A percentile compares a stretch with the other conserved stretches of the same genome.
Conservation (phyloP, 306 rosid species). For the Cicer cuneatum region DNA sequence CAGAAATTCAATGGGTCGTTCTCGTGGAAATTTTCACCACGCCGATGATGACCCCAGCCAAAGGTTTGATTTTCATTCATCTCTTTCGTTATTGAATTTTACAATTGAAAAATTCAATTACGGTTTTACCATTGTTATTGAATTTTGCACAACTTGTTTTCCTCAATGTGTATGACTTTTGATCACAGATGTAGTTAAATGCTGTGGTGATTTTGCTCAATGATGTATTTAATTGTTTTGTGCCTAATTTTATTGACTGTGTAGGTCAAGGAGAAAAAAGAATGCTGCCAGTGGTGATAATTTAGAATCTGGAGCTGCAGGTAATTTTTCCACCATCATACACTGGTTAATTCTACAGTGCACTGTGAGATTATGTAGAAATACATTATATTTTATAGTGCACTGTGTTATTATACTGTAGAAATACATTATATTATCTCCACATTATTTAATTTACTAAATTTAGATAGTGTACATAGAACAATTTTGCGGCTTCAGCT, state of each 20-base stretch:
- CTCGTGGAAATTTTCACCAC: constrained; percentile 88
- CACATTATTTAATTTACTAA: background rate
- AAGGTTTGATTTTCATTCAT: constrained; percentile 64
- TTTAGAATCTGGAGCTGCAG: constrained; percentile 79
- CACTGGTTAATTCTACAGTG: background rate
- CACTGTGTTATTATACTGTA: background rate
- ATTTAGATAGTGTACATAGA: background rate
- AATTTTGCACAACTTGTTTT: constrained; percentile 21
- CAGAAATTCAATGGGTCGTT: constrained; percentile 81
- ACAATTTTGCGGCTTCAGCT: no score
- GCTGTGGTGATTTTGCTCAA: constrained; percentile 2
- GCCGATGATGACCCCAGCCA: constrained; percentile 89
- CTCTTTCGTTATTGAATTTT: constrained; percentile 12
- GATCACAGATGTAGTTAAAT: constrained; percentile 21
- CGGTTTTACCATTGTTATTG: background rate
- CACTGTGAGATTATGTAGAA: background rate
- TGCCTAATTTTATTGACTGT: constrained; percentile 39
- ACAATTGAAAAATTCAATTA: background rate
- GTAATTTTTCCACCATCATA: constrained; percentile 46
- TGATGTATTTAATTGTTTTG: constrained; percentile 33
- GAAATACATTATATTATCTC: background rate
- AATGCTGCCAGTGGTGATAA: constrained; percentile 84
- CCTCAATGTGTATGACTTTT: constrained; percentile 20
- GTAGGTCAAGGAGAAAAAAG: constrained; percentile 97
- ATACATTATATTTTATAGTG: background rate